These are phyloP conservation scores for Leucosporidium yakuticum DNA, from an alignment of 768 basidiomycete genomes.

Conservation along the genomic window DNA sequence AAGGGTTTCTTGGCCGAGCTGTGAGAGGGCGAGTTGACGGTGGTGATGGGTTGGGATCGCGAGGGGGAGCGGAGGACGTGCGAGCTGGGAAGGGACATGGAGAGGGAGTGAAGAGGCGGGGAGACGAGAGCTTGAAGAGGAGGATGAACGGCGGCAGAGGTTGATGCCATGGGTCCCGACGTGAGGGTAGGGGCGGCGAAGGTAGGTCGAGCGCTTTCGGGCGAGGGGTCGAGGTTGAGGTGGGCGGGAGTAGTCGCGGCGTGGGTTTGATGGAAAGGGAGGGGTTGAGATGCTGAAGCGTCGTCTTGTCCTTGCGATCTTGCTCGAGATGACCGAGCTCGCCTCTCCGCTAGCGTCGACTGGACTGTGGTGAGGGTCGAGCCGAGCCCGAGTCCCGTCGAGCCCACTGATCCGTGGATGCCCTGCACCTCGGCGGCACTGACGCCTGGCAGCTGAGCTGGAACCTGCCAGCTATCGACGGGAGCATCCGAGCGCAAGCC, in stretches of 20 bases:
- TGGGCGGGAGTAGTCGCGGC: too few relatives aligned
- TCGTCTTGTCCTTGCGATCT: too few relatives aligned
- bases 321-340: too few relatives aligned
- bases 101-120: slow-evolving; percentile 1
- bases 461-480: too few relatives aligned
- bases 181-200: slow-evolving; percentile 7
- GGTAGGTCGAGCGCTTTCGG: background rate
- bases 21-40: background rate
- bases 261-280: too few relatives aligned
- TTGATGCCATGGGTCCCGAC: background rate
- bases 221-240: too few relatives aligned
- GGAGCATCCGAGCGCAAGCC: background rate
- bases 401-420: background rate
- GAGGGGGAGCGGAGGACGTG: background rate
- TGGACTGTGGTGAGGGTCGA: background rate
- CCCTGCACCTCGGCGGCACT: too few relatives aligned
- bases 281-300: too few relatives aligned
- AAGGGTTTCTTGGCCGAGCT: slow-evolving; percentile 39
- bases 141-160: background rate
- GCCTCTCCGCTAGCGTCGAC: too few relatives aligned
- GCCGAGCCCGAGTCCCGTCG: background rate
- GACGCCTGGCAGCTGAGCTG: too few relatives aligned
- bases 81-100: background rate
- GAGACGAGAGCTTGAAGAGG: background rate
- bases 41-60: background rate